These are phyloP conservation scores for Alternaria triticimaculans DNA, from an alignment of 2,329 filamentous ascomycete species.

Conservation along the genomic window DNA sequence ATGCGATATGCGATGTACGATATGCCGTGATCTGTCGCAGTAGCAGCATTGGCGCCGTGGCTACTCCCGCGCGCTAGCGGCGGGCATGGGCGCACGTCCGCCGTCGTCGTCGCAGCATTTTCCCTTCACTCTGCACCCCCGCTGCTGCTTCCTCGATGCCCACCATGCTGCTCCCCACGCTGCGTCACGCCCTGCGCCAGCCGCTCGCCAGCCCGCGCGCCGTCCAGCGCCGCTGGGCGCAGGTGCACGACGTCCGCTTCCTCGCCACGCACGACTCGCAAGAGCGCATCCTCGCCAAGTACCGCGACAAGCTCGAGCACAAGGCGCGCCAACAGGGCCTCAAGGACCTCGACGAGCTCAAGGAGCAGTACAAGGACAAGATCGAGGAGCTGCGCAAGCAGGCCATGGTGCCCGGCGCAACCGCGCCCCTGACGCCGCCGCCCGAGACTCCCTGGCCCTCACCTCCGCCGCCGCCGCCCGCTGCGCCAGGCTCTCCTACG, in stretches of 20 bases:
- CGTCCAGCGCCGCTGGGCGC: slow-evolving; percentile 82
- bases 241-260: slow-evolving; percentile 90
- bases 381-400: slow-evolving; percentile 75
- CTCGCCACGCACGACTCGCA: slow-evolving; percentile 77
- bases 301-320: slow-evolving; percentile 80
- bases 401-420: slow-evolving; percentile 63
- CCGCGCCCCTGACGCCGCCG: slow-evolving; percentile 48
- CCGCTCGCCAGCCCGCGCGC: slow-evolving; percentile 36
- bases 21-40: not conserved
- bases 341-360: slow-evolving; percentile 75
- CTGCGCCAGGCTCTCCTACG: slow-evolving; percentile 29
- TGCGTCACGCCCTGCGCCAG: slow-evolving; percentile 42
- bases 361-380: slow-evolving; percentile 82
- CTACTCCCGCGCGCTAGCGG: not conserved
- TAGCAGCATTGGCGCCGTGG: not conserved
- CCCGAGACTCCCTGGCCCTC: slow-evolving; percentile 31
- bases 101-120: not conserved
- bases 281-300: slow-evolving; percentile 78
- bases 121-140: not conserved
- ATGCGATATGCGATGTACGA: not conserved
- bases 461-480: slow-evolving; percentile 34
- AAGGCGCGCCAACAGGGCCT: slow-evolving; percentile 80
- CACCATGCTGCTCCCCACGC: slow-evolving; percentile 31
- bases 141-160: not conserved
- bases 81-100: not conserved